Base-by-base conservation (phyloP, 1,284 basidiomycete genomes). In the Ceratobasidium sp. region DNA sequence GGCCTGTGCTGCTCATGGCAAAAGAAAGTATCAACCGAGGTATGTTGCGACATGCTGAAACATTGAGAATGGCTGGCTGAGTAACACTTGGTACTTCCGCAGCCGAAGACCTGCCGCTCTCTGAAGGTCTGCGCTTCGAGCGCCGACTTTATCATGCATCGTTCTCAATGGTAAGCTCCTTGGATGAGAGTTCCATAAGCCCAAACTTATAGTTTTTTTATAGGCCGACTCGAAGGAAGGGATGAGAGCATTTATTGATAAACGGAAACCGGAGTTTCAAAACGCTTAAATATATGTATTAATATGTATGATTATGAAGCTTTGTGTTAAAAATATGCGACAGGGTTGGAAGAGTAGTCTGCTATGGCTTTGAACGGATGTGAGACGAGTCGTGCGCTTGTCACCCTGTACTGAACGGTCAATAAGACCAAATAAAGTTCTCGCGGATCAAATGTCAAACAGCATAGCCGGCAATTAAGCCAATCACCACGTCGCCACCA, bases 11-110 rank as follows among this genome's bases (percentile, higher is more conserved):
- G 13, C 33, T 73, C 20, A 78, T 80, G 79, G 79, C 79, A n/a
- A 80, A 80, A 44, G 79, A 80, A 66, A 71, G 72, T 33, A 58
- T 80, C 15, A 80, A 80, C 53, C 53, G 60, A 75, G 77, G 79
- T 80, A 53, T 15, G 68, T 77, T 7, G 9, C 26, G 33, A 33
- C 15, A 53, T 18, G 63, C 49, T 61, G 44, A 39, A 66, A 53
- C 67, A 40, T 20, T 3, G n/a, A 2, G 49, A 39, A 55, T 12
- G 33, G 26, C 51, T 69, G 10, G 20, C 10, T 55, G 28, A 39
- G 13, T n/a, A n/a, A n/a, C 20, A 18, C 10, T 18, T 18, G 49
- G 3, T 44, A 26, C 12, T n/a, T 42, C 33, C 46, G 15, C 42
- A 76, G 73, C 73, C 49, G 73, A 76, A 46, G 73, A 76, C 51